These are phyloP conservation scores for Nepenthes alata DNA, from an alignment of 179 eudicot species.

Conservation along the genomic window DNA sequence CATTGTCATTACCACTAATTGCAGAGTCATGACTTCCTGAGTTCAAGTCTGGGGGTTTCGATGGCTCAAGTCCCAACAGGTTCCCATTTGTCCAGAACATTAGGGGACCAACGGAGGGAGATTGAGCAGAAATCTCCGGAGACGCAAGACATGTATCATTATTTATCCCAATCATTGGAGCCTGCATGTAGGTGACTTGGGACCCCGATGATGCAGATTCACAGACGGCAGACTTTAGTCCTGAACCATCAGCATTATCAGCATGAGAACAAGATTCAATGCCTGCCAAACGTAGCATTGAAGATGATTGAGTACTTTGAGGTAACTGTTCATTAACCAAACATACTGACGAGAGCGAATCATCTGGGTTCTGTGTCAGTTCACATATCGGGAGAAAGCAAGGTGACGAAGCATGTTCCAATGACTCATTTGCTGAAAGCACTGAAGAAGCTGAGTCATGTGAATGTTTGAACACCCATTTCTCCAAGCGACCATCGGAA, in stretches of 20 bases:
- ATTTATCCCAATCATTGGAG: constrained; percentile 5
- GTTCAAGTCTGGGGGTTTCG: constrained; percentile 67
- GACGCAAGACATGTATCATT: not conserved
- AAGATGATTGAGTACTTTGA: constrained; percentile 13
- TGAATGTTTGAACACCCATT: constrained; percentile 7
- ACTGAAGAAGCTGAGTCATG: constrained; percentile 5
- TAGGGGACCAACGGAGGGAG: constrained; percentile 27
- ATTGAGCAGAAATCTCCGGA: constrained; percentile 16
- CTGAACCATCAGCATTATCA: constrained; percentile 12
- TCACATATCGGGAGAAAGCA: constrained; percentile 2
- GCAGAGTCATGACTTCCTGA: constrained; percentile 15
- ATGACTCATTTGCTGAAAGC: constrained; percentile 10
- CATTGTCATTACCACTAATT: constrained; percentile 10
- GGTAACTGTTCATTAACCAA: constrained; percentile 17
- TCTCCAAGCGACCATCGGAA: constrained; percentile 3
- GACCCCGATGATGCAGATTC: constrained; percentile 14
- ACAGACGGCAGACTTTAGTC: constrained; percentile 16
- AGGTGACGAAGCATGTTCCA: constrained; percentile 8
- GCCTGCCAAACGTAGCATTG: constrained; percentile 7
- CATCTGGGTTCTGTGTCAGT: constrained; percentile 7
- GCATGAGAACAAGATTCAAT: constrained; percentile 12
- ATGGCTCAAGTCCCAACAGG: constrained; percentile 72
- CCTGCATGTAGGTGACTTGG: constrained; percentile 3
- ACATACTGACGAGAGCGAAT: constrained; percentile 3
- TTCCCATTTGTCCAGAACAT: constrained; percentile 80